Evolutionary conservation across 1,139 yeast species (phyloP).

Genomic region (Spencermartinsiella ligniputridi): DNA sequence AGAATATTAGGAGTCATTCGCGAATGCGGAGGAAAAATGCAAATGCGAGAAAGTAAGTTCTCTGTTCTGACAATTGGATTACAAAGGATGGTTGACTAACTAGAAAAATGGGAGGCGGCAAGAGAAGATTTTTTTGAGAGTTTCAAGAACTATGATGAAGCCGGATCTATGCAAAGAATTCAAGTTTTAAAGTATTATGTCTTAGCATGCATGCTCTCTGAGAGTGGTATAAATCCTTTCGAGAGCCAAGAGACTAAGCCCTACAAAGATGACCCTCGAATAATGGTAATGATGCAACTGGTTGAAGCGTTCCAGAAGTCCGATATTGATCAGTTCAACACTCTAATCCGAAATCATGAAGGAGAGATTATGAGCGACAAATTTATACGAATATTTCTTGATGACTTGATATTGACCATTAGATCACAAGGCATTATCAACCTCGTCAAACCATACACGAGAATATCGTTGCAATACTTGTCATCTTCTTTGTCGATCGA

Average conservation of each 20-base stretch:
- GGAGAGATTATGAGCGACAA: conserved; percentile 28
- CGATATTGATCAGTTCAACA: conserved; percentile 36
- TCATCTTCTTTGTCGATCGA: conserved; percentile 27
- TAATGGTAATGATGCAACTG: conserved; percentile 36
- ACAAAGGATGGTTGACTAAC: not conserved
- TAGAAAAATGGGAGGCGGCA: conserved; percentile 52
- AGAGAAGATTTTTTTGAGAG: conserved; percentile 65
- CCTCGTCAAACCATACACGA: conserved; percentile 38
- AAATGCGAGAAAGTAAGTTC: conserved; percentile 43
- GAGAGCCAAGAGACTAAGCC: conserved; percentile 47
- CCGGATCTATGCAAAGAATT: conserved; percentile 57
- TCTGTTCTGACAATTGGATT: not conserved
- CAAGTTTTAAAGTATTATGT: conserved; percentile 57
- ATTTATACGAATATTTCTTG: conserved; percentile 29
- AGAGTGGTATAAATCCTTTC: conserved; percentile 63
- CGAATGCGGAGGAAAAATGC: conserved; percentile 72
- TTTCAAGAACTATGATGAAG: conserved; percentile 74
- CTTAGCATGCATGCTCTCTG: conserved; percentile 59
- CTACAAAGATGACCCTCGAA: conserved; percentile 37
- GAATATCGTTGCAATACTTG: conserved; percentile 33
- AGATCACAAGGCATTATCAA: conserved; percentile 36
- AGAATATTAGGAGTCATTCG: conserved; percentile 63
- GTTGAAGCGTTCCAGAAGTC: conserved; percentile 37
- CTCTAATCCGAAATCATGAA: conserved; percentile 25
- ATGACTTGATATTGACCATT: conserved; percentile 32